Evolutionary conservation across 2,329 filamentous ascomycete genomes (phyloP), one percentile per base, ranked within the genome.

Genomic region (Sporothrix mexicana): DNA sequence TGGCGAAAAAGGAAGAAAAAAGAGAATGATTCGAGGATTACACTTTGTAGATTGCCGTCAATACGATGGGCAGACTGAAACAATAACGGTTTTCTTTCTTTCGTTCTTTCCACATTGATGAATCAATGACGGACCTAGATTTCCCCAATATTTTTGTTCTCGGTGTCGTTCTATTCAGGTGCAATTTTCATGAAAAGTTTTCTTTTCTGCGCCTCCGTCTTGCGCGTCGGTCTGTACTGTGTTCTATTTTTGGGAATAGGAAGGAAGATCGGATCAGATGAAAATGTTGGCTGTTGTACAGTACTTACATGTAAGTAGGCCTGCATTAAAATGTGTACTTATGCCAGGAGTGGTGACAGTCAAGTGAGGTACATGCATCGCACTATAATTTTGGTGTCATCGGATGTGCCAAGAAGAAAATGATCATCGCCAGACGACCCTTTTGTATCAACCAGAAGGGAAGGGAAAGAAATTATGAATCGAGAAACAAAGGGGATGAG

Each of bases 211-310:
- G 47, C 47, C 47, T 49, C 47, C 5, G 7, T 36, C 30, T 36
- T 36, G 30, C 30, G 30, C 30, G 30, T 36, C 3, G 30, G 36
- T 36, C 15, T 55, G 20, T 51, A 51, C 51, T 55, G 23, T 59
- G 55, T 59, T 59, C 55, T 59, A 59, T 59, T 59, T 59, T 59
- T 13, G 25, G 55, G 15, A 25, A 59, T 59, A 25, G 9, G 55
- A 59, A 57, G 53, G 55, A 59, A 59, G 25, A 36, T 59, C 55
- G 55, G 25, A 55, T 25, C 20, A 4, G 51, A 25, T 25, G 51
- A 51, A 53, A 53, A n/a, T 23, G 15, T 36, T 36, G 30, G 30
- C 30, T 36, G 30, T 36, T 36, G 30, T 36, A 30, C 5, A 5
- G 30, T n/a, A n/a, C 2, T 2, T 30, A 36, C 30, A 36, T 36